A percentile compares a stretch with the other conserved stretches of the same genome.
These are phyloP conservation scores for Salvia hispanica DNA, from an alignment of 257 asterid genomes.

Conservation along the genomic window DNA sequence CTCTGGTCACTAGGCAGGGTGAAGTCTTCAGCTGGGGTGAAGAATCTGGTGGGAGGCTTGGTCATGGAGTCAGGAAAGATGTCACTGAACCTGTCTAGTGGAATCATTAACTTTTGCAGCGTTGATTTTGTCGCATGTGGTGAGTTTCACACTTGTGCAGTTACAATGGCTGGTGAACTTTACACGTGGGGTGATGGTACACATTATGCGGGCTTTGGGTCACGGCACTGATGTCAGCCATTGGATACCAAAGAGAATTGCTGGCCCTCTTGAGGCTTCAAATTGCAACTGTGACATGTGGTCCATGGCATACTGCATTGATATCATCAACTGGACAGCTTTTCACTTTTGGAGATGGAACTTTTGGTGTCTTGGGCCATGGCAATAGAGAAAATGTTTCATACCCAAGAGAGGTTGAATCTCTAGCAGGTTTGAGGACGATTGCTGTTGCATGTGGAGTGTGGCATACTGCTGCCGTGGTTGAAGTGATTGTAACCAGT, in stretches of 20 bases:
- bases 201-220: constrained; percentile 91
- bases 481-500: constrained; percentile 86
- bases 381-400: constrained; percentile 67
- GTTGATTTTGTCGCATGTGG: constrained; percentile 89
- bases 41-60: constrained; percentile 97
- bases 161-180: constrained; percentile 74
- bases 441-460: constrained; percentile 93
- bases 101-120: constrained; percentile 68
- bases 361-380: constrained; percentile 91
- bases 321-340: constrained; percentile 76
- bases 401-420: constrained; percentile 79
- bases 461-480: constrained; percentile 97
- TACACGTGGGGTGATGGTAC: constrained; percentile 99
- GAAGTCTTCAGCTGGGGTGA: constrained; percentile 97
- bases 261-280: constrained; percentile 88
- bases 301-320: constrained; percentile 95
- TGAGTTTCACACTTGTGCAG: constrained; percentile 89
- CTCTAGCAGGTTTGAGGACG: constrained; percentile 80
- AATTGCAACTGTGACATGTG: constrained; percentile 72
- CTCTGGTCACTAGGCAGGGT: constrained; percentile 87
- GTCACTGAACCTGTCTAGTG: constrained; percentile 65
- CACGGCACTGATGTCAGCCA: constrained; percentile 79
- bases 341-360: constrained; percentile 89
- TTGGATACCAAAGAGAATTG: constrained; percentile 91
- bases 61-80: constrained; percentile 83